Base-by-base conservation (phyloP, 495 filamentous ascomycete species). In the Aspergillus heteromorphus region DNA sequence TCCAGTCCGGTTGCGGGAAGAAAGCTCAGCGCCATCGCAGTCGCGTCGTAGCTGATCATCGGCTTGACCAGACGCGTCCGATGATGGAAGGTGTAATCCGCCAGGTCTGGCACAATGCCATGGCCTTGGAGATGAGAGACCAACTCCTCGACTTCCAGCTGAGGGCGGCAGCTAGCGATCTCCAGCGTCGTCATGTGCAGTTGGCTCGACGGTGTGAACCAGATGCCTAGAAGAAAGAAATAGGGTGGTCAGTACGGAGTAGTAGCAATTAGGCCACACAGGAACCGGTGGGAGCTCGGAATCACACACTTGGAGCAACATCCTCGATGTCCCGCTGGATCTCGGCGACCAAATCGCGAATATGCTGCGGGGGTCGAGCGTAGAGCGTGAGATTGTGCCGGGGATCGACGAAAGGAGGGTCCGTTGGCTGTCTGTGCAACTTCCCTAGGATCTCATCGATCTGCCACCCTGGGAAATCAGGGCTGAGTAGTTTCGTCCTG, bases 131-230 rank as follows among this genome's bases (percentile, higher is more conserved):
- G 74, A 4, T 62, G 61, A 0, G 76, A 56, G 36, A 87, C 75
- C 9, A 95, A 69, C 1, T 62, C 61, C 4, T 79, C 76, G 34
- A 95, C 86, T 51, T 88, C 83, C 0, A 68, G 61, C 1, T 76
- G 60, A 0, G 85, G 87, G 13, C 76, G 77, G 0, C 85, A 89
- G 65, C 89, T 87, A 7, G 83, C 80, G 48, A 96, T 71, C 66
- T 98, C 92, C 7, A 96, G 75, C 1, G 85, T 83, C 0, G 93
- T 98, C 68, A 96, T 79, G 71, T 97, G 92, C 48, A 96, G 85
- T 57, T 79, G 75, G 47, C 84, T 72, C 6, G 74, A 62, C 7
- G 91, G 90, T 81, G 92, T 91, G 18, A 91, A 75, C 92, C 93
- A 97, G 21, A 97, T 70, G 51, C 78, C 89, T 93, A 40, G 18